Percentiles rank a stretch among this genome's conserved stretches.
Conservation (phyloP, 1,284 basidiomycete species). For the Cutaneotrichosporon daszewskae region DNA sequence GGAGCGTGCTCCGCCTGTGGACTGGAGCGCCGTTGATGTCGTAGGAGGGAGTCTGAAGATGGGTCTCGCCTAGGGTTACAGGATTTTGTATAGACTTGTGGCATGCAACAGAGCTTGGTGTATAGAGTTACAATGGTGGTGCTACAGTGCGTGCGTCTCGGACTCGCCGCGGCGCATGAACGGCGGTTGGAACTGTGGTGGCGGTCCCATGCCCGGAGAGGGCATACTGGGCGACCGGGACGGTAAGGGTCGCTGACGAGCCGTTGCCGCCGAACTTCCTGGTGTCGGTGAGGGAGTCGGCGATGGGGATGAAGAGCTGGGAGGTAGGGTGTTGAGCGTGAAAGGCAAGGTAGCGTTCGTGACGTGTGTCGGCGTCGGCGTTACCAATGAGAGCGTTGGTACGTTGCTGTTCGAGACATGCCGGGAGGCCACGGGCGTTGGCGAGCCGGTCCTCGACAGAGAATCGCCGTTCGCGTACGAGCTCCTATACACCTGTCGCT, state of each 20-base stretch:
- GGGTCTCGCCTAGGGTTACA: conserved; percentile 49
- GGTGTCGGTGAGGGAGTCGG: background rate
- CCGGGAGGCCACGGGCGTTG: no score
- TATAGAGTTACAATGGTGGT: background rate
- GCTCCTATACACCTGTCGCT: no score
- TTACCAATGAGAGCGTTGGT: background rate
- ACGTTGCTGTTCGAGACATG: no score
- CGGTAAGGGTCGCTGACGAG: no score
- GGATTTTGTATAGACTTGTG: conserved; percentile 6
- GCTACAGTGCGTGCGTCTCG: background rate
- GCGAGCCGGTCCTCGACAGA: no score
- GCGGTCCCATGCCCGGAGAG: background rate
- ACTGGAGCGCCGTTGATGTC: conserved; percentile 80
- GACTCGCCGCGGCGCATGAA: conserved; percentile 2
- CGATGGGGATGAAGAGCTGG: background rate
- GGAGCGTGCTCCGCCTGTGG: conserved; percentile 30
- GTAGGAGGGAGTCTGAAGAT: conserved; percentile 80
- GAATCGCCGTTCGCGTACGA: no score
- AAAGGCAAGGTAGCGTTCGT: no score
- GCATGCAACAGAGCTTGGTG: conserved; percentile 8
- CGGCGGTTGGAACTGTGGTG: background rate
- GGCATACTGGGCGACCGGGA: no score
- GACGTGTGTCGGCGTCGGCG: background rate
- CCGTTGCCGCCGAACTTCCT: no score
- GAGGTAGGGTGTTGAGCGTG: no score